Conservation (phyloP, 306 rosid genomes). For the Hippophae gyantsensis region DNA sequence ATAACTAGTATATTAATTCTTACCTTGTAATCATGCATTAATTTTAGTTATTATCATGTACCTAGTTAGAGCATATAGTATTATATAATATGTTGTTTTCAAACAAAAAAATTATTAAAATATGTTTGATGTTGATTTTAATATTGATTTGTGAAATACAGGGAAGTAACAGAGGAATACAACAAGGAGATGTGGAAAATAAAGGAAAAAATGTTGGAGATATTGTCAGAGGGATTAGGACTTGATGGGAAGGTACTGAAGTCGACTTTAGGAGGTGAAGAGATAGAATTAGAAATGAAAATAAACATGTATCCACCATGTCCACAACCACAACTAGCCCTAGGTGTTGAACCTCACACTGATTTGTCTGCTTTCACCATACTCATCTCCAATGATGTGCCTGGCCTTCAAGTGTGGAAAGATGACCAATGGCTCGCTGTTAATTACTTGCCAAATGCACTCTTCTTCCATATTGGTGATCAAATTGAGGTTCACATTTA, state of each 20-base stretch:
- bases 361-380: constrained; percentile 63
- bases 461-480: constrained; percentile 54
- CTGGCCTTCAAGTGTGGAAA: constrained; percentile 54
- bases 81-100: no score
- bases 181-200: constrained; percentile 35
- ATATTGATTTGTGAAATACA: not conserved
- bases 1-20: no score
- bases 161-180: constrained; percentile 47
- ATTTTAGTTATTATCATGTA: no score
- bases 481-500: constrained; percentile 38
- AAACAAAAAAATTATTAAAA: no score
- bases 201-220: constrained; percentile 28
- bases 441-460: constrained; percentile 31
- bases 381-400: constrained; percentile 46
- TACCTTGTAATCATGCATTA: no score
- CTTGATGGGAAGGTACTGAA: constrained; percentile 35
- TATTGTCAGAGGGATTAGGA: constrained; percentile 47
- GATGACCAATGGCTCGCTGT: constrained; percentile 41
- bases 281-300: constrained; percentile 53
- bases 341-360: constrained; percentile 71
- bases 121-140: not conserved
- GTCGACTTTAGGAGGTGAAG: constrained; percentile 32
- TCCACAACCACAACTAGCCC: constrained; percentile 57
- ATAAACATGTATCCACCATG: constrained; percentile 73
- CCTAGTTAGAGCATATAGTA: no score